Evolutionary conservation across 2,329 filamentous ascomycete species (phyloP), one percentile per base, ranked within the genome.

Genomic region (Lecanicillium sp.): DNA sequence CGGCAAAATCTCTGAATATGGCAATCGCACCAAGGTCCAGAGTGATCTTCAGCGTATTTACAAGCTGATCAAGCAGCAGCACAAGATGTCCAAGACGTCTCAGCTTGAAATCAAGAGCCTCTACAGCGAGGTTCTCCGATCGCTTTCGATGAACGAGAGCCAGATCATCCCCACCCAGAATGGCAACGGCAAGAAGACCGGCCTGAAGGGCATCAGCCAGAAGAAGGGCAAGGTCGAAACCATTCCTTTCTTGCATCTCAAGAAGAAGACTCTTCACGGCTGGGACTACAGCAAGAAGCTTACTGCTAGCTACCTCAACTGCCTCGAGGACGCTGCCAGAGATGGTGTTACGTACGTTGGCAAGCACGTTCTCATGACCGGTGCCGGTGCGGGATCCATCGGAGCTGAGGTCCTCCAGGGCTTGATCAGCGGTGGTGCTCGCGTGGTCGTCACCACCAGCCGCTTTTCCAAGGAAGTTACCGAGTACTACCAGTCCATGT

Each of bases 231-330:
- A 95, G 71, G 81, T 94, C 41, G 90, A 97, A 69, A 95, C 92
- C 14, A 94, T 98, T 51, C 92, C 92, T 25, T 98, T 98, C 79
- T 69, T 98, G 38, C 92, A 98, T 61, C 72, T 98, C 42, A 96
- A 96, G 77, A 85, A 87, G 63, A 94, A 94, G 66, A 81, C 86
- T 39, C 79, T 89, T 45, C 84, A 95, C 55, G 90, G 90, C 45
- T 98, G 92, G 92, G 89, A 97, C 57, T 98, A 97, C 72, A 97
- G 87, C 79, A 98, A 97, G 77, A 96, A 94, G 71, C 77, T 98
- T 42, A 97, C 92, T 17, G 85, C 87, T 41, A 65, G 89, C 51
- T 98, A 98, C 60, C 78, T 98, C 25, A 87, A 96, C 59, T 88
- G 87, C 46, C 68, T 98, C 22, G 89, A 95, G 67, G 78, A 89